Evolutionary conservation across 2,329 filamentous ascomycete genomes (phyloP).

Genomic region (Phaeoacremonium minimum): DNA sequence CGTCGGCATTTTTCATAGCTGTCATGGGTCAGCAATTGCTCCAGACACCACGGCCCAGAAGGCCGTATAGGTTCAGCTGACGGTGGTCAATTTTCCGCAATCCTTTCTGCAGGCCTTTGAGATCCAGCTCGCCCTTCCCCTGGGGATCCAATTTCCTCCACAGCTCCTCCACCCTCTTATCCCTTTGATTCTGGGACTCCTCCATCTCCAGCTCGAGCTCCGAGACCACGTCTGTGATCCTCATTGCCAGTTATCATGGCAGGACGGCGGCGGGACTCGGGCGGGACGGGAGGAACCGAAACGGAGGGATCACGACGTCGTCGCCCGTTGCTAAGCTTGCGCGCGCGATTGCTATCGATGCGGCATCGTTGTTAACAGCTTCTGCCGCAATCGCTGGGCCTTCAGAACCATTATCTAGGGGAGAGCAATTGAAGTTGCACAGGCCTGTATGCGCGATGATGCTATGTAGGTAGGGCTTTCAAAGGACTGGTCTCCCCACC

Average conservation of each 20-base stretch:
- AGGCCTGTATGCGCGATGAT: background rate
- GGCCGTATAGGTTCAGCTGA: constrained; percentile 40
- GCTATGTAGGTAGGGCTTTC: background rate
- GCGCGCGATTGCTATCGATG: constrained; percentile 20
- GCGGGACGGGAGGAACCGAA: constrained; percentile 11
- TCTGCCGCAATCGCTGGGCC: no score
- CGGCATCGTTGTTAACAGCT: constrained; percentile 14
- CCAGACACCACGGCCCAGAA: constrained; percentile 3
- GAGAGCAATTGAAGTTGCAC: constrained; percentile 1
- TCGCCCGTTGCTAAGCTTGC: no score
- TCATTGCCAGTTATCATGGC: constrained; percentile 40
- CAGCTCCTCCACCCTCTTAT: constrained; percentile 76
- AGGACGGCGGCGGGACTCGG: constrained; percentile 10
- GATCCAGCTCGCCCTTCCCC: constrained; percentile 74
- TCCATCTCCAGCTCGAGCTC: constrained; percentile 61
- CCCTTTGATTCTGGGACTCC: constrained; percentile 74
- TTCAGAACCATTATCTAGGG: no score
- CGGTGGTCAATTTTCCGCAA: constrained; percentile 88
- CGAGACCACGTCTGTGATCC: constrained; percentile 44
- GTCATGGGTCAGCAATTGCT: constrained; percentile 7
- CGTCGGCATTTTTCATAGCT: constrained; percentile 86
- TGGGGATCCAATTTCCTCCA: constrained; percentile 80
- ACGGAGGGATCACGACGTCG: background rate
- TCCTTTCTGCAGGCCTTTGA: constrained; percentile 79
- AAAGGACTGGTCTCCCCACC: no score